Conservation (phyloP, 148 eudicot species). For the Rhododendron ovatum region DNA sequence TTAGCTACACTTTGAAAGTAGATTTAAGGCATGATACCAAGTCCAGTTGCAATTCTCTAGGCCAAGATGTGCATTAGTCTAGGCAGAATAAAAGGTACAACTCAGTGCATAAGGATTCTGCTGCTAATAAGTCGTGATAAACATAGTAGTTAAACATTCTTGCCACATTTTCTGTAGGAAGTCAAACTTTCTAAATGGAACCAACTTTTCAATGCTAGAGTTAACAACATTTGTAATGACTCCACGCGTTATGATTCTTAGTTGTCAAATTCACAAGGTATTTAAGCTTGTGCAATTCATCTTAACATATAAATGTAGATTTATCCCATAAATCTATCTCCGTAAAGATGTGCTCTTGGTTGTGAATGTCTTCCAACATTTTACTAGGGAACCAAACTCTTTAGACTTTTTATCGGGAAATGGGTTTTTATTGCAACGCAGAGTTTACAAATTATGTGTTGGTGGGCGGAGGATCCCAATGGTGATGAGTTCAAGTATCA, state of each 20-base stretch:
- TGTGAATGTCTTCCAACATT: not conserved
- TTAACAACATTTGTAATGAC: too few relatives aligned
- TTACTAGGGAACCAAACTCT: not conserved
- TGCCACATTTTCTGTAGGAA: too few relatives aligned
- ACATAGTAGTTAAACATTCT: not conserved
- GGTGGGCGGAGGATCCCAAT: slow-evolving; percentile 11
- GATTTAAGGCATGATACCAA: not conserved
- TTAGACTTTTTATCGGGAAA: not conserved
- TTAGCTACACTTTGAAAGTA: not conserved
- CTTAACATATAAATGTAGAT: not conserved
- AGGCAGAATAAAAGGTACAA: not conserved
- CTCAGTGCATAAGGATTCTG: too few relatives aligned
- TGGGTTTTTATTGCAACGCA: not conserved
- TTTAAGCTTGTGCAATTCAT: not conserved
- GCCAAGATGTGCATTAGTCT: not conserved
- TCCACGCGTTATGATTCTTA: not conserved
- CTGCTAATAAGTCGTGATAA: not conserved
- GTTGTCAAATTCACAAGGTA: not conserved
- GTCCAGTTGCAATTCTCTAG: not conserved
- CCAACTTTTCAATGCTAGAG: too few relatives aligned
- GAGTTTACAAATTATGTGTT: slow-evolving; percentile 11
- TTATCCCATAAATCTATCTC: not conserved
- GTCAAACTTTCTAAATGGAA: too few relatives aligned
- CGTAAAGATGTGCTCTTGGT: not conserved
- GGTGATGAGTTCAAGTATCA: slow-evolving; percentile 13